Base-by-base conservation (phyloP, 345 rosid species). In the Eucalyptus melliodora region DNA sequence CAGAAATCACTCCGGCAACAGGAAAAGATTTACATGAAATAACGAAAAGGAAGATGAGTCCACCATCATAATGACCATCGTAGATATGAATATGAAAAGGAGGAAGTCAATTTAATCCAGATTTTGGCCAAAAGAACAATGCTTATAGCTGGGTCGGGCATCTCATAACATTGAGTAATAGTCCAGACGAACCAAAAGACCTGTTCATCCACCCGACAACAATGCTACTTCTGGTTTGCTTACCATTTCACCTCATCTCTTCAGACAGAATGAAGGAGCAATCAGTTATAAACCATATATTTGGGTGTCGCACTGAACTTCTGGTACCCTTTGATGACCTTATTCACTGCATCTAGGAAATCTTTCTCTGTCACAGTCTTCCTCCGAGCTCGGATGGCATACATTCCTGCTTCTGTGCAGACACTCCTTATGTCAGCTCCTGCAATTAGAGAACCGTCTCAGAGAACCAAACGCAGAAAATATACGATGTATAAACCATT, bases 371-470 rank as follows among this genome's bases (percentile, higher is more conserved):
- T 97, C 51, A 97, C 99, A 0, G 98, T 96, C 92, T 97, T 96
- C 89, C 98, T 93, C 67, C 98, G 92, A 12, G 98, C 99, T 88
- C 99, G 92, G 88, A 97, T 96, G 23, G 99, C 98, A 30, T 89
- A 96, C 99, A 97, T 96, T 44, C 99, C 99, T 11, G 99, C 99
- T 91, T 97, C 99, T 2, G 99, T 97, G 93, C 99, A 97, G 45
- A 97, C 99, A 82, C 98, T 97, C 89, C 99, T 92, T 65, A 97
- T 96, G 90, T 97, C 98, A 89, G 99, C 98, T 89, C 99, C 99
- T 77, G 85, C 85, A 77, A 40, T 77, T 21, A 77, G 85, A 77
- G 5, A 77, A 40, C 47, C 8, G 5, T 77, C 47, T 77, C 85
- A 77, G 47, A 77, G 45, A 77, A 91, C 23, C 86, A 19, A 40